Evolutionary conservation across 371 early-diverging fungal species (phyloP).

Genomic region (Mucor lusitanicus): DNA sequence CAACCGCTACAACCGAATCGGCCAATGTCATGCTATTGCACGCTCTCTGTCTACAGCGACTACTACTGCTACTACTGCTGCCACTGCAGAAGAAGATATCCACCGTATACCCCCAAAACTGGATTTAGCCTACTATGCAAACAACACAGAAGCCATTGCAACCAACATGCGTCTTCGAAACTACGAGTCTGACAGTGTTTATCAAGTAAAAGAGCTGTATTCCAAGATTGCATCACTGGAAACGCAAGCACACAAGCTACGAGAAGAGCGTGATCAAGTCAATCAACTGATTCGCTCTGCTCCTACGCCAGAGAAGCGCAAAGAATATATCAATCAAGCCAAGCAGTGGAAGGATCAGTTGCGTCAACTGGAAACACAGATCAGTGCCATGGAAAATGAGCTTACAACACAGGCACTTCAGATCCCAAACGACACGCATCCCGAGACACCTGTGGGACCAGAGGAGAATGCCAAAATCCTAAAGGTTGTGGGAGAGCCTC

Average conservation of each 20-base stretch:
- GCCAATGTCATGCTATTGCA: not conserved
- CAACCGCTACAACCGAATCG: not conserved
- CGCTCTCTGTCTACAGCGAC: not conserved
- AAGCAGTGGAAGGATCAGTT: slow-evolving; percentile 28
- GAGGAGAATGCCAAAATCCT: slow-evolving; percentile 60
- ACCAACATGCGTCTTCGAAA: slow-evolving; percentile 61
- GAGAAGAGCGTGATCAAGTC: slow-evolving; percentile 16
- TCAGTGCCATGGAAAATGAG: slow-evolving; percentile 12
- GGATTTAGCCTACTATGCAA: slow-evolving; percentile 60
- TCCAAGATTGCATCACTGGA: slow-evolving; percentile 28
- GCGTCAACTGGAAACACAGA: slow-evolving; percentile 12
- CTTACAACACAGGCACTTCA: slow-evolving; percentile 46
- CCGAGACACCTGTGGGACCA: slow-evolving; percentile 64
- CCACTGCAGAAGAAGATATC: slow-evolving; percentile 11
- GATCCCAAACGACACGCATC: slow-evolving; percentile 77
- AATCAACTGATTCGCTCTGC: slow-evolving; percentile 21
- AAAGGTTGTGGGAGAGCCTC: slow-evolving; percentile 46
- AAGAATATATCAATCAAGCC: slow-evolving; percentile 17
- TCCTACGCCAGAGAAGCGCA: slow-evolving; percentile 7
- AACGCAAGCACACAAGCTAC: not conserved
- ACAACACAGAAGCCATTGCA: slow-evolving; percentile 49
- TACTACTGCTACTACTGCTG: too few species aligned
- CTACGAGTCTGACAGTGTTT: slow-evolving; percentile 44
- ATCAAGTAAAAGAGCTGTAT: slow-evolving; percentile 55
- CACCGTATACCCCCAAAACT: slow-evolving; percentile 53